phyloP scores from a whole-genome alignment of 306 rosid genomes.

The Dalbergia cochinchinensis region DNA sequence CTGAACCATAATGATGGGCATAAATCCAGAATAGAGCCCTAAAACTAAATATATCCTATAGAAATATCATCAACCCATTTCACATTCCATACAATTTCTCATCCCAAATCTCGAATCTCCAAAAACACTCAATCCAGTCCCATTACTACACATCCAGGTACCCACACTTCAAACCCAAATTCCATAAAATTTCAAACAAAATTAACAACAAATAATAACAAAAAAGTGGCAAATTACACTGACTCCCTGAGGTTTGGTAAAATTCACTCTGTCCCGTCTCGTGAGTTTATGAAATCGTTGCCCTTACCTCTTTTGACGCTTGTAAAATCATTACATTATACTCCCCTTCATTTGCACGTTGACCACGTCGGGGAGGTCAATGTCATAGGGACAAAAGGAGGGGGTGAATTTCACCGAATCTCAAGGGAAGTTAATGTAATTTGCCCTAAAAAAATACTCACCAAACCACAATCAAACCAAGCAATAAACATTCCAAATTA shows the following conservation, averaged over 20 bases:
- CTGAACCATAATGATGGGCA: neutral
- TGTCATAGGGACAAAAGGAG: too few species aligned
- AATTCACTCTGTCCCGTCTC: too few species aligned
- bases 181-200: neutral
- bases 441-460: neutral
- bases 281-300: too few species aligned
- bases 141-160: neutral
- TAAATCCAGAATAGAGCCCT: neutral
- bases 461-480: constrained; percentile 9
- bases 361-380: too few species aligned
- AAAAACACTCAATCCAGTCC: neutral
- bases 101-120: neutral
- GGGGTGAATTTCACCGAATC: too few species aligned
- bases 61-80: neutral
- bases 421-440: too few species aligned
- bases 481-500: too few species aligned
- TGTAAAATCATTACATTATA: too few species aligned
- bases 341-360: too few species aligned
- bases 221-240: neutral
- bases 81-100: neutral
- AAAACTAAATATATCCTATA: neutral
- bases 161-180: neutral
- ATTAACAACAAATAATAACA: neutral
- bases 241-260: too few species aligned
- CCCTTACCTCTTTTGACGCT: too few species aligned